These are phyloP conservation scores for Funneliformis caledonium DNA, from an alignment of 371 early-diverging fungal species.

Conservation along the genomic window DNA sequence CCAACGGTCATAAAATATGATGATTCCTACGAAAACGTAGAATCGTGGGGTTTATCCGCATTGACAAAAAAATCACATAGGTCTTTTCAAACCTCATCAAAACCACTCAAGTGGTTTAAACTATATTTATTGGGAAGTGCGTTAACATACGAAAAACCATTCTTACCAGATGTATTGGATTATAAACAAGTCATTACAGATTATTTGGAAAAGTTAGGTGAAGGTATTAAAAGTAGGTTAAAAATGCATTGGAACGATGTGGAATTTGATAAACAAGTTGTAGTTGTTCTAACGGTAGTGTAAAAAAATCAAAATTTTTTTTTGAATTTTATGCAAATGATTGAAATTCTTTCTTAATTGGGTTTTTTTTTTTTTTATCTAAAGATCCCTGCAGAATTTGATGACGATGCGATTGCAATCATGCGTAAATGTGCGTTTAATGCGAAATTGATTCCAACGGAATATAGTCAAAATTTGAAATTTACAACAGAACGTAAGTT, in stretches of 20 bases:
- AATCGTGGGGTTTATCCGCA: conserved; percentile 27
- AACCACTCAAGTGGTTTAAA: conserved; percentile 33
- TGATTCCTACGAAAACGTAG: conserved; percentile 3
- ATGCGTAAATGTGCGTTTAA: conserved; percentile 20
- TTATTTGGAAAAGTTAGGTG: conserved; percentile 28
- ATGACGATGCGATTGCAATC: neutral
- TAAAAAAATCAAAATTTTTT: neutral
- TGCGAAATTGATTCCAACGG: neutral
- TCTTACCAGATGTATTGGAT: neutral
- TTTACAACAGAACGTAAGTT: conserved; percentile 36
- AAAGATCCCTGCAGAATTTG: conserved; percentile 6
- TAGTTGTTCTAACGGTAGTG: neutral
- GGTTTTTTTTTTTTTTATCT: neutral
- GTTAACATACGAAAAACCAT: neutral
- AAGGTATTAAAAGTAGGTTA: neutral
- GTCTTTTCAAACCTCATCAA: neutral
- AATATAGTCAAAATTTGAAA: neutral
- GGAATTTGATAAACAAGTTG: neutral
- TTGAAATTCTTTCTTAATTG: neutral
- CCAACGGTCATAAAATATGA: conserved; percentile 28
- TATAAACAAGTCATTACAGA: conserved; percentile 28
- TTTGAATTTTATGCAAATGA: neutral
- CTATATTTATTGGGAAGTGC: neutral
- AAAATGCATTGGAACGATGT: neutral
- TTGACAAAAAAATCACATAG: neutral